Base-by-base conservation (phyloP, 75 land plant species). In the Selaginella moellendorffii region DNA sequence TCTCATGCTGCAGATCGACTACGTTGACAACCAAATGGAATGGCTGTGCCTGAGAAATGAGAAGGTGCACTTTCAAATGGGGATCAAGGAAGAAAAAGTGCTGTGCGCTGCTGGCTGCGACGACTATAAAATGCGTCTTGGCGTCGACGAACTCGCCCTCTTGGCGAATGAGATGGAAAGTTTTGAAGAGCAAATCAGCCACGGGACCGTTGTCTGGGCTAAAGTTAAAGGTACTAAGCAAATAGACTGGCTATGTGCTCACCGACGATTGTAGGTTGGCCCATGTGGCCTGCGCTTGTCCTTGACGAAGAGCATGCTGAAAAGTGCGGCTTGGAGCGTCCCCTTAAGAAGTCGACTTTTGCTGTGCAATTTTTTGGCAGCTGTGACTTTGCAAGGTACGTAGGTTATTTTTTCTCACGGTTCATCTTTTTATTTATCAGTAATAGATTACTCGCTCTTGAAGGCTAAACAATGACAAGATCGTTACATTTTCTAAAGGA, bases 271-370 rank as follows among this genome's bases (percentile, higher is more conserved):
- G 54, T 75, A 88, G 93, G 97, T 52, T 80, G 88, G 80, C 81
- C 97, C 56, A 81, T 81, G 87, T 92, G 97, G 97, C 97, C 97
- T 61, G 95, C 97, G 21, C 68, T 85, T 63, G 78, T 92, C 23
- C 63, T 88, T 63, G 83, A 83, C 81, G 95, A 88, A 70, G 68
- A 82, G 31, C 75, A 69, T 68, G 72, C 84, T 42, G 74, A 56
- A 66, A 68, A 63, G n/a, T 66, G 73, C 14, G 90, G 82, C 27
- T 65, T 88, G 53, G 81, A 79, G 51, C 70, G 70, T 60, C 66
- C 52, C 1, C 14, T 14, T 14, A 36, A 14, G 14, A 36, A 36
- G 14, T 72, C 65, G 52, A 66, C 81, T 58, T 54, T 92, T 64
- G 76, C 81, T 46, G 79, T 92, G 28, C 97, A 92, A 46, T 92